phyloP scores from a whole-genome alignment of 345 rosid species.

The Eucalyptus pumila region DNA sequence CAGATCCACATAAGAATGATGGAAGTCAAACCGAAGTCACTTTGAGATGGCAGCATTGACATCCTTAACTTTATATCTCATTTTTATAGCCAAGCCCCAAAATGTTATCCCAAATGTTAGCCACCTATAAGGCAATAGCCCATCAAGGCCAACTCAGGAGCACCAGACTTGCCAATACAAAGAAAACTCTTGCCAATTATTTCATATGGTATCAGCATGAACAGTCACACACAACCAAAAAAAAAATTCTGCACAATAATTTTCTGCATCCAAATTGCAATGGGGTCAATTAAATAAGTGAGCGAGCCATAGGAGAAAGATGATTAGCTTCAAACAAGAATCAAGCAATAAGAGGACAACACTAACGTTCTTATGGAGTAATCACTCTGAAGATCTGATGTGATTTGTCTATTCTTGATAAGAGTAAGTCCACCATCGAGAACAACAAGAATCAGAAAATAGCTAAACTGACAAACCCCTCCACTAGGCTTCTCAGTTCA shows the following conservation, averaged over 20 bases:
- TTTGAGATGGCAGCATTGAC: not conserved
- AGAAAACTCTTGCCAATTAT: not conserved
- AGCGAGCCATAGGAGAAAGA: not conserved
- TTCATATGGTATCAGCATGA: not conserved
- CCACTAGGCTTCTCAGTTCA: not conserved
- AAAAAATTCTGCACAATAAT: not conserved
- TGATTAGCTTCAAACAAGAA: not conserved
- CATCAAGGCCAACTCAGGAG: not conserved
- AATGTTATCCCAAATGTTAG: not conserved
- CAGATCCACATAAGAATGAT: not conserved
- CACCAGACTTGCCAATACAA: not conserved
- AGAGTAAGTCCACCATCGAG: not conserved
- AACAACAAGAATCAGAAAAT: not conserved
- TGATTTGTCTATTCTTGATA: not conserved
- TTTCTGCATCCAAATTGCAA: not conserved
- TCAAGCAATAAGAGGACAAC: not conserved
- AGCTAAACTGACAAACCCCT: not conserved
- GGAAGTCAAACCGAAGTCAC: not conserved
- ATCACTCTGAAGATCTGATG: not conserved
- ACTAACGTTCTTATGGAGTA: not conserved
- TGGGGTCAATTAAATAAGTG: not conserved
- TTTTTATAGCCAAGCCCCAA: not conserved
- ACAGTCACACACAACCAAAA: rapidly evolving
- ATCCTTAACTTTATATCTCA: not conserved
- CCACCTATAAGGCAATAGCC: not conserved